Conservation (phyloP, 257 asterid genomes). For the Penstemon newberryi region DNA sequence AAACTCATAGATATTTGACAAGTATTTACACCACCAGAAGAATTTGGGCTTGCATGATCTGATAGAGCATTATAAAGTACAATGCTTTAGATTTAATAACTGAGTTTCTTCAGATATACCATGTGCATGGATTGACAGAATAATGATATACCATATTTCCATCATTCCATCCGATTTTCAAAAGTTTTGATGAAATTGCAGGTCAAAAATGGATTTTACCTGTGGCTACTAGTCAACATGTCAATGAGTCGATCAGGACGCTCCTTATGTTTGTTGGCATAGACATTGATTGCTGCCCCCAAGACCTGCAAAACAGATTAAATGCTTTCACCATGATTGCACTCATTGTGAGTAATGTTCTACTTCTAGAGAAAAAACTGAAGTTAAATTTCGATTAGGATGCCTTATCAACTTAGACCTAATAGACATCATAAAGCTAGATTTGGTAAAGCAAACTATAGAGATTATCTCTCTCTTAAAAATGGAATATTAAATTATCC, state of each 20-base stretch:
- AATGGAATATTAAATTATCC: slow-evolving; percentile 1
- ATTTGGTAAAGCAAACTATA: not conserved
- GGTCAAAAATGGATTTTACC: slow-evolving; percentile 36
- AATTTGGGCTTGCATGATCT: not conserved
- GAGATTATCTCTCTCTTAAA: slow-evolving; percentile 7
- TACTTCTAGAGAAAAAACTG: not conserved
- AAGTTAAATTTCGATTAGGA: slow-evolving; percentile 1
- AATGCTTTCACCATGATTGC: slow-evolving; percentile 1
- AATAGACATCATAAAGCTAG: slow-evolving; percentile 16
- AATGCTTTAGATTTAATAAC: not conserved
- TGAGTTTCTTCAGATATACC: slow-evolving; percentile 3
- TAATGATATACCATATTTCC: slow-evolving; percentile 13
- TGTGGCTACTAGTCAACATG: slow-evolving; percentile 96
- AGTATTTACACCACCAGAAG: slow-evolving; percentile 2
- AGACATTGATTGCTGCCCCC: slow-evolving; percentile 96
- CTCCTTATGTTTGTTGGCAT: slow-evolving; percentile 96
- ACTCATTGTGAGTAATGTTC: slow-evolving; percentile 17
- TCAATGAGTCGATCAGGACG: slow-evolving; percentile 98
- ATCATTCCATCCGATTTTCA: slow-evolving; percentile 2
- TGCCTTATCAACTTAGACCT: not conserved
- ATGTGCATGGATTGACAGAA: slow-evolving; percentile 7
- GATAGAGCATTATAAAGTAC: slow-evolving; percentile 11
- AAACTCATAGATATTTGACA: slow-evolving; percentile 13
- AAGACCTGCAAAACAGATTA: slow-evolving; percentile 56
- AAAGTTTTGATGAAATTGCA: not conserved